Conservation (phyloP, 345 rosid genomes). For the Physaria fendleri region DNA sequence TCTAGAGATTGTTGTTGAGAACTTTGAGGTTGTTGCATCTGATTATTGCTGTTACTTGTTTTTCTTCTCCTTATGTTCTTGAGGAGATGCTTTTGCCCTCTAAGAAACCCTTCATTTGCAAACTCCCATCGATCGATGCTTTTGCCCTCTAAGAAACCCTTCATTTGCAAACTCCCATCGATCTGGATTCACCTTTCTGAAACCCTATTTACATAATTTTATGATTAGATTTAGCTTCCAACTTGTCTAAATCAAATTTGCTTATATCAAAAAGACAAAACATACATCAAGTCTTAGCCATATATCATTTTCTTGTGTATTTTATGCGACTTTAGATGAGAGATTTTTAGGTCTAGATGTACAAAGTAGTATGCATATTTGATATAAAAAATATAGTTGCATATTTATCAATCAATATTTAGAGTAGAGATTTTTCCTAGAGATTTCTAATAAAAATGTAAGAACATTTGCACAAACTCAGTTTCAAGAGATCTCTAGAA, state of each 20-base stretch:
- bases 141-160: slow-evolving; percentile 70
- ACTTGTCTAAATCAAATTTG: neutral
- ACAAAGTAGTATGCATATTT: neutral
- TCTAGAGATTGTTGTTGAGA: slow-evolving; percentile 47
- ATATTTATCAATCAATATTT: neutral
- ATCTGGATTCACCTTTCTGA: slow-evolving; percentile 93
- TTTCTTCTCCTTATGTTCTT: slow-evolving; percentile 58
- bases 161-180: slow-evolving; percentile 85
- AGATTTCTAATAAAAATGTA: neutral
- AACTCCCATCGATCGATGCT: no score
- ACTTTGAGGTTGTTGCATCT: slow-evolving; percentile 22
- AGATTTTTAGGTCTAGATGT: neutral
- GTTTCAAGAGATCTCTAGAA: slow-evolving; percentile 25
- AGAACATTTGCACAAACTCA: neutral
- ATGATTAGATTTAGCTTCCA: slow-evolving; percentile 24
- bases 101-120: no score
- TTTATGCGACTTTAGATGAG: slow-evolving; percentile 15
- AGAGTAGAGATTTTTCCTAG: no score
- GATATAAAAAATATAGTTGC: neutral
- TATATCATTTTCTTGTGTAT: slow-evolving; percentile 4
- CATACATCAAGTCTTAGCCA: neutral
- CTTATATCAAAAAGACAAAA: neutral
- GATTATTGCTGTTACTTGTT: slow-evolving; percentile 19
- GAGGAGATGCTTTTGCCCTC: slow-evolving; percentile 57
- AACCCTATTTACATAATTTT: slow-evolving; percentile 49